These are phyloP conservation scores for Cryptosporidium parvum DNA, from an alignment of 169 alveolate genomes.

Conservation along the genomic window DNA sequence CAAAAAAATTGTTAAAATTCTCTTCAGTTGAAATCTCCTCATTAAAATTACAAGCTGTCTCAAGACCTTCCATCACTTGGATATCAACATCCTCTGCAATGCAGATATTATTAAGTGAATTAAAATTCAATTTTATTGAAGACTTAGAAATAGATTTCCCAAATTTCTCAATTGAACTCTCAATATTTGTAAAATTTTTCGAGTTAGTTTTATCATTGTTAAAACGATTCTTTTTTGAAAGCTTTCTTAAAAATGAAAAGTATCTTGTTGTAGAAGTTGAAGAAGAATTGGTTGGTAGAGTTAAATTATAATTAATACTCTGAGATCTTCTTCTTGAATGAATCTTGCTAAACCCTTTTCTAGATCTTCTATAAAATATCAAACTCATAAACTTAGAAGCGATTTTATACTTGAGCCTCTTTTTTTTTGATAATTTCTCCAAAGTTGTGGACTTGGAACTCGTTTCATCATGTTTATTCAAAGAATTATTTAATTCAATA, in stretches of 20 bases:
- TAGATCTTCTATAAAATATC: not conserved
- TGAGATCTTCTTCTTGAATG: not conserved
- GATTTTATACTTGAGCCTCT: not conserved
- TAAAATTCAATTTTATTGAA: conserved; percentile 13
- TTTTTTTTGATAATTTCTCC: not conserved
- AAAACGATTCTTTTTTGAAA: not conserved
- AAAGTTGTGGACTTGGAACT: not conserved
- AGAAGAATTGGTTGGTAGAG: not conserved
- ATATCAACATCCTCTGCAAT: conserved; percentile 40
- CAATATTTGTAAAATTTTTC: not conserved
- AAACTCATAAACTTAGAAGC: not conserved
- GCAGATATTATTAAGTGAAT: conserved; percentile 36
- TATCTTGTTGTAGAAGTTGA: not conserved
- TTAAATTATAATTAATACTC: not conserved
- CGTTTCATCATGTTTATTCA: not conserved
- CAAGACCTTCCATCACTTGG: not conserved
- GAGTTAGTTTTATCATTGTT: not conserved
- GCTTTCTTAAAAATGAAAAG: conserved; percentile 21
- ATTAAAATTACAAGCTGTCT: not conserved
- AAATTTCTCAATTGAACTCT: not conserved
- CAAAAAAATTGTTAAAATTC: conserved; percentile 3
- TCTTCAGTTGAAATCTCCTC: conserved; percentile 1
- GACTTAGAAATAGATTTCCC: not conserved
- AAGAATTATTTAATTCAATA: not conserved
- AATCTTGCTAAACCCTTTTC: not conserved